Percentiles rank a stretch among this genome's conserved stretches.
Evolutionary conservation across 495 filamentous ascomycete genomes (phyloP).

Genomic region (Bombardia bombarda): DNA sequence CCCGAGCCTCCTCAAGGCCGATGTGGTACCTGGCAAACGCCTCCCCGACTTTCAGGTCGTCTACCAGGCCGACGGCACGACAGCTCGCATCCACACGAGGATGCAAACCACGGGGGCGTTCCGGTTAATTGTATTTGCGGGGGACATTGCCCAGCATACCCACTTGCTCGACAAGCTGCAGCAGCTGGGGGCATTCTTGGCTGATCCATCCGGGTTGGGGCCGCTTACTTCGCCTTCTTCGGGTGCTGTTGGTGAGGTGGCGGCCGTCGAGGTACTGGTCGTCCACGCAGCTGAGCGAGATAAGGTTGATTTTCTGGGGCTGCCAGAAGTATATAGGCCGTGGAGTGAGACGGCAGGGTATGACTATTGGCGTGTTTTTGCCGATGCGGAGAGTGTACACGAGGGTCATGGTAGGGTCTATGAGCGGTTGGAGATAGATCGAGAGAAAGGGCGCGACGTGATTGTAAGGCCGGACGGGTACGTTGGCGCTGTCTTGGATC

Average conservation of each 20-base stretch:
- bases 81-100: conserved; percentile 2
- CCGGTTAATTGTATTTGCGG: conserved; percentile 11
- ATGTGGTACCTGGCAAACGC: conserved; percentile 11
- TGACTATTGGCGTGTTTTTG: conserved; percentile 57
- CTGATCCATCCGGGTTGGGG: neutral
- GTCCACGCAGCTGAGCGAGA: conserved; percentile 45
- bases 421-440: conserved; percentile 50
- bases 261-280: conserved; percentile 42
- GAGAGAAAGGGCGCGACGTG: conserved; percentile 48
- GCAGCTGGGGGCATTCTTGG: conserved; percentile 1
- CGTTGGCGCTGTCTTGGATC: conserved; percentile 45
- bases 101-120: conserved; percentile 9
- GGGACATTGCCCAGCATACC: neutral
- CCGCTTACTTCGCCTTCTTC: neutral
- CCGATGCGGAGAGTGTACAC: conserved; percentile 50
- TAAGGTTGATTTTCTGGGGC: conserved; percentile 43
- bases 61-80: conserved; percentile 8
- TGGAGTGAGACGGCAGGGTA: conserved; percentile 49
- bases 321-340: conserved; percentile 47
- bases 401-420: conserved; percentile 56
- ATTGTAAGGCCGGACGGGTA: conserved; percentile 53
- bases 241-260: neutral
- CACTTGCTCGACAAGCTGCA: neutral
- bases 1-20: conserved; percentile 30
- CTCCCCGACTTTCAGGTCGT: conserved; percentile 11